A percentile compares a stretch with the other conserved stretches of the same genome.
These are phyloP conservation scores for Penicillium psychrofluorescens DNA, from an alignment of 495 filamentous ascomycete species.

Conservation along the genomic window DNA sequence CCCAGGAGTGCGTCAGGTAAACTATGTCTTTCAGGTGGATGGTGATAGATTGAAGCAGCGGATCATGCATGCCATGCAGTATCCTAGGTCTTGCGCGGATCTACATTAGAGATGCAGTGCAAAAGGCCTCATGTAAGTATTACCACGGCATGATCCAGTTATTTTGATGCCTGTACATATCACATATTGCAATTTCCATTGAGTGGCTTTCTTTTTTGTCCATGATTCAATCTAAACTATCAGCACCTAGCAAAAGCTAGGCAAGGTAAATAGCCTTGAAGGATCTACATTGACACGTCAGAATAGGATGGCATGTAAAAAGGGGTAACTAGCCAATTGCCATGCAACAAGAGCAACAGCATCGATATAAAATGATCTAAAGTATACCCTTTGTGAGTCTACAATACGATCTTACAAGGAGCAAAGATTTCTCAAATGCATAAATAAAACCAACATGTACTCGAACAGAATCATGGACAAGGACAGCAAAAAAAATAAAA, in stretches of 20 bases:
- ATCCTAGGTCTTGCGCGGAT: constrained; percentile 18
- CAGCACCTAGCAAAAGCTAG: no score
- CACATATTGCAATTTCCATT: no score
- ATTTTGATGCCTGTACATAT: no score
- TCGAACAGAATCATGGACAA: constrained; percentile 9
- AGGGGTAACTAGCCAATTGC: no score
- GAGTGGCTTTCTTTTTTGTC: no score
- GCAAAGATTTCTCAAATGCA: constrained; percentile 9
- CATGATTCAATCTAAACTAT: no score
- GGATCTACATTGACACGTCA: no score
- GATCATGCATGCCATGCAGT: constrained; percentile 22
- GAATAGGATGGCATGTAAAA: no score
- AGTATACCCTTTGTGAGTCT: not conserved
- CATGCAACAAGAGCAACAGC: not conserved
- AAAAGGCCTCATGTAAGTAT: no score
- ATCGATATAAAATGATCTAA: not conserved
- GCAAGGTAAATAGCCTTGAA: no score
- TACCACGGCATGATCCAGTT: no score
- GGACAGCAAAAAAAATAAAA: constrained; percentile 20
- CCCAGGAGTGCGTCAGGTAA: constrained; percentile 18
- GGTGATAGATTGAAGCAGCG: constrained; percentile 19
- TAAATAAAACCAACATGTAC: constrained; percentile 26
- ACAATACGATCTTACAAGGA: not conserved
- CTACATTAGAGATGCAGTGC: no score
- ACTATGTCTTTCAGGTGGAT: constrained; percentile 27